Evolutionary conservation across 108 stramenopile species (phyloP).

Genomic region (Cyclotella kingstonii): DNA sequence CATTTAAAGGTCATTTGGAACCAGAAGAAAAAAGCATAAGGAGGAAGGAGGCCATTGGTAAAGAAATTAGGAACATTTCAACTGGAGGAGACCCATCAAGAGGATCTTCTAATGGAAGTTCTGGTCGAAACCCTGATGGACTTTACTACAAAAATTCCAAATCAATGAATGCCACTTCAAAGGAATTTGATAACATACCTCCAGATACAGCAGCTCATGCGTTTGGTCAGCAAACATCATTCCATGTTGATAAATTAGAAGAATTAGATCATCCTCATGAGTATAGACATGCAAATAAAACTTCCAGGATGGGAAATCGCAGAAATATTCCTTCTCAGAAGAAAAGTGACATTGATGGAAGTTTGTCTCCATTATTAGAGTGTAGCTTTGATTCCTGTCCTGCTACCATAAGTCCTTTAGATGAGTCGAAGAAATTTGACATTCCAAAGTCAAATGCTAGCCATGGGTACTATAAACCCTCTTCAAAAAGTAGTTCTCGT

Average conservation of each 20-base stretch:
- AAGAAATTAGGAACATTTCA: not conserved
- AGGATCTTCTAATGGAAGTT: not conserved
- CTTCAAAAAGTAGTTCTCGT: too few species aligned
- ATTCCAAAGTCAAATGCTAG: too few species aligned
- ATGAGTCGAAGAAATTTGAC: too few species aligned
- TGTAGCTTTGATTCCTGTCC: too few species aligned
- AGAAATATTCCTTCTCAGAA: too few species aligned
- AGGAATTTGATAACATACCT: not conserved
- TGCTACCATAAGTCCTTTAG: too few species aligned
- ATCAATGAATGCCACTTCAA: not conserved
- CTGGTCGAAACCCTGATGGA: too few species aligned
- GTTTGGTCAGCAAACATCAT: slow-evolving; percentile 1
- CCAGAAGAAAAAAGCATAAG: too few species aligned
- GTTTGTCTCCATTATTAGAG: too few species aligned
- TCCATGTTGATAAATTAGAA: slow-evolving; percentile 6
- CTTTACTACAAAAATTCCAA: not conserved
- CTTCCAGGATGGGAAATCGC: not conserved
- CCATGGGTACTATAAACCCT: too few species aligned
- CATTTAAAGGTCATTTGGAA: not conserved
- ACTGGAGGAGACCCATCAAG: not conserved
- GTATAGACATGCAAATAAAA: not conserved
- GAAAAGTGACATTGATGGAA: too few species aligned
- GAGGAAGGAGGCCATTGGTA: not conserved
- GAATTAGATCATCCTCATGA: slow-evolving; percentile 1
- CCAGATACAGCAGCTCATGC: not conserved